Base-by-base conservation (phyloP, 306 rosid genomes). In the Rosa rugosa region DNA sequence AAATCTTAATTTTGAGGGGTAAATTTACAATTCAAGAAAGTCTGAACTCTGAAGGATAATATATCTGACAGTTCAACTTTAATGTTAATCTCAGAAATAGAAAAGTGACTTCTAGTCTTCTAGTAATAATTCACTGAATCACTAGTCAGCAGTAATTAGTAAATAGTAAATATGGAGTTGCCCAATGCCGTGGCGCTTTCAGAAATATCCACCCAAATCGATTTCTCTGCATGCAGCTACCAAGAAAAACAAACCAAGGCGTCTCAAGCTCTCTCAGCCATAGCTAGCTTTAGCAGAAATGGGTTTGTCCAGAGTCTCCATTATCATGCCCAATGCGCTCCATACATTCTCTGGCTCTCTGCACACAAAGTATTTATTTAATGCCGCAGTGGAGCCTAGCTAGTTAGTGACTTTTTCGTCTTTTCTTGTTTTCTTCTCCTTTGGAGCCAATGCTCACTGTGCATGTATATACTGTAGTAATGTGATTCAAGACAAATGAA, bases 381-480 rank as follows among this genome's bases (percentile, higher is more conserved):
- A 11, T 6, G 44, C 13, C 3, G 41, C 11, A 25, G 68, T 62
- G 68, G 42, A 27, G 20, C 44, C 66, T 31, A 14, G 20, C 66
- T 31, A 14, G 20, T 31, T 10, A 65, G 69, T 20, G 50, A 42
- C 73, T 10, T 22, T 42, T 69, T n/a, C 8, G 73, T 22, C 54
- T 42, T 69, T 45, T 69, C 65, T 7, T 54, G 50, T 5, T 38
- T 1, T 54, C 8, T 36, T 16, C 74, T 31, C 16, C 4, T 20
- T 54, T 73, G 6, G 22, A 40, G 67, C 23, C 40, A 73, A 56
- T 18, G 23, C 51, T 56, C 41, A 22, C 68, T 73, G 77, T 73
- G 53, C 51, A 7, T 72, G 49, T 20, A 38, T 11, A 14, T 63
- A 14, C 42, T 34, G 17, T 50, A 22, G 34, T 36, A 67, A 7